Evolutionary conservation across 192 early-diverging fungal genomes (phyloP), one percentile per base, ranked within the genome.

Genomic region (Rhizoclosmatium sp.): DNA sequence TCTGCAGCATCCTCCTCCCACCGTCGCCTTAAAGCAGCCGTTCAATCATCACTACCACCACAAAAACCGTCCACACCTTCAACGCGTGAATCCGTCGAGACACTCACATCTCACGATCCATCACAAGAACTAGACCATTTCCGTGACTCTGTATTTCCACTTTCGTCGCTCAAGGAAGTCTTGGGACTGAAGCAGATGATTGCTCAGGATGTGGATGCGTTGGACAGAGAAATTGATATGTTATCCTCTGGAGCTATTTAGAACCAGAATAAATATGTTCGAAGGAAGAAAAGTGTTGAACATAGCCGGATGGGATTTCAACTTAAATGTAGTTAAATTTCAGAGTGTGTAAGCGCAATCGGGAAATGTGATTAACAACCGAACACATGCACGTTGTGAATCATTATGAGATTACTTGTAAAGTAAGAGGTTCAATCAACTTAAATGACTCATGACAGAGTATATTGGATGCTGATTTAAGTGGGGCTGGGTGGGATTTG

Each of bases 161-260:
- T 80, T 3, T 42, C 23, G 1, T 75, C 72, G 5, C 10, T 80
- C 4, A 4, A 67, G 41, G 60, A 75, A n/a, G 73, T 80, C 12
- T 21, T 56, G 7, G 65, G 72, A n/a, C 41, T 80, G 64, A 80
- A 75, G 45, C 60, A 65, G 16, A 44, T 65, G 71, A 80, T 75
- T 64, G 54, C 46, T 41, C 65, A 65, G 12, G 79, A 80, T 60
- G 79, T 80, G 3, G 72, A 80, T n/a, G 79, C 79, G 5, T 47
- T 80, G 61, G 79, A 80, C 39, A 39, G 73, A 31, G 79, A 80
- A 41, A 80, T 80, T 45, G 67, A 41, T 14, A n/a, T 64, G 41
- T 40, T 80, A 65, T 70, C 75, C 4, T 46, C 16, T 0, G 41
- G 60, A 7, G 21, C 7, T 19, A 62, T 62, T 19, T 62, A 62